Base-by-base conservation (phyloP, 441 rosid genomes). In the Metrosideros polymorpha region DNA sequence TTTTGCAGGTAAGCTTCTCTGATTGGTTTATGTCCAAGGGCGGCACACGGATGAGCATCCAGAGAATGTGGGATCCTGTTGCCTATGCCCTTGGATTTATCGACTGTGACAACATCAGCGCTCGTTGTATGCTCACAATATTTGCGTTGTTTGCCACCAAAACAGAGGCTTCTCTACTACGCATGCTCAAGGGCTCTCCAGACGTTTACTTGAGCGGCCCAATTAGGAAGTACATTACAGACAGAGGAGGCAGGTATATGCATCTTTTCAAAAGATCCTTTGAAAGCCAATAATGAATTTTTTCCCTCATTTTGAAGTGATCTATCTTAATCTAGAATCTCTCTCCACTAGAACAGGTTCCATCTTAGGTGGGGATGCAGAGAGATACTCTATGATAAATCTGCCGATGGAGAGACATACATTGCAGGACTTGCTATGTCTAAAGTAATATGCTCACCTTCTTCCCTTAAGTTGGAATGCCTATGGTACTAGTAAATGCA, bases 51-150 rank as follows among this genome's bases (percentile, higher is more conserved):
- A 89, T 59, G 55, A 98, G 99, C 88, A 95, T 98, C 87, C 97
- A 94, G 88, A 94, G 99, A 92, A 93, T 98, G 99, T 98, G 99
- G 99, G 99, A 98, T 92, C 99, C 99, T 83, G 99, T 98, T 91
- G 99, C 99, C 59, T 98, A 98, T 87, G 99, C 98, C 87, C 97
- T 98, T 35, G 99, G 98, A 84, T 98, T 98, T 90, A 96, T 98
- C 82, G 99, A 96, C 90, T 98, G 99, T 75, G 99, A 98, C 91
- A 98, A 95, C 91, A 98, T 98, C 92, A 98, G 99, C 87, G 99
- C 99, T 29, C 95, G 99, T 55, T 98, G 99, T 89, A 98, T 98
- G 99, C 98, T 98, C 82, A 98, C 99, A 19, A 98, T 98, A 92
- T 96, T 98, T 93, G 95, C 99, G 9, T 90, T 98, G 91, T 98